These are phyloP conservation scores for Epichloe gansuensis DNA, from an alignment of 2,329 filamentous ascomycete genomes.

Conservation along the genomic window DNA sequence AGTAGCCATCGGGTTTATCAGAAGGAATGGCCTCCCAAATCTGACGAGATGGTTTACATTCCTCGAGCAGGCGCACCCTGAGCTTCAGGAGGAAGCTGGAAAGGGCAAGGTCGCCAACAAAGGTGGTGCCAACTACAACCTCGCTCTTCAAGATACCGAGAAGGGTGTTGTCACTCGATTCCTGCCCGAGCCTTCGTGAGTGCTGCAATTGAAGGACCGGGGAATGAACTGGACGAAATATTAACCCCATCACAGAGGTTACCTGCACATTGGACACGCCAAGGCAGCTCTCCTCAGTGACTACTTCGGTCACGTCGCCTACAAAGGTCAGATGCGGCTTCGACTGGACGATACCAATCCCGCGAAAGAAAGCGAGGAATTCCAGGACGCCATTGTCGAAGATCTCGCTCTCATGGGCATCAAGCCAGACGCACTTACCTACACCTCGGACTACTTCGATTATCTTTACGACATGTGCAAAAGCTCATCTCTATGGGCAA, in stretches of 20 bases:
- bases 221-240: not conserved
- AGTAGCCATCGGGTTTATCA: constrained; percentile 69
- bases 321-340: constrained; percentile 80
- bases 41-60: constrained; percentile 79
- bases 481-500: constrained; percentile 75
- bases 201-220: constrained; percentile 7
- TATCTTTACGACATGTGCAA: constrained; percentile 78
- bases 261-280: constrained; percentile 90
- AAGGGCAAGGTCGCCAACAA: constrained; percentile 64
- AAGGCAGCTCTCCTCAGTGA: constrained; percentile 91
- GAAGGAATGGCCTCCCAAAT: constrained; percentile 65
- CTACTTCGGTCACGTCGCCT: constrained; percentile 90
- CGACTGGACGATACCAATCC: constrained; percentile 98
- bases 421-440: constrained; percentile 73
- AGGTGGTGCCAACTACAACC: constrained; percentile 78
- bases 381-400: constrained; percentile 83
- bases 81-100: constrained; percentile 56
- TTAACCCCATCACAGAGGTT: constrained; percentile 41
- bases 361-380: constrained; percentile 94
- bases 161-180: constrained; percentile 88
- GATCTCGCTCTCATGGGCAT: constrained; percentile 87
- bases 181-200: constrained; percentile 81
- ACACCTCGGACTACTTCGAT: constrained; percentile 94
- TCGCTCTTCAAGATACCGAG: constrained; percentile 72
- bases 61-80: constrained; percentile 69